A percentile compares a stretch with the other conserved stretches of the same genome.
These are phyloP conservation scores for Daldinia vernicosa DNA, from an alignment of 495 filamentous ascomycete species.

Conservation along the genomic window DNA sequence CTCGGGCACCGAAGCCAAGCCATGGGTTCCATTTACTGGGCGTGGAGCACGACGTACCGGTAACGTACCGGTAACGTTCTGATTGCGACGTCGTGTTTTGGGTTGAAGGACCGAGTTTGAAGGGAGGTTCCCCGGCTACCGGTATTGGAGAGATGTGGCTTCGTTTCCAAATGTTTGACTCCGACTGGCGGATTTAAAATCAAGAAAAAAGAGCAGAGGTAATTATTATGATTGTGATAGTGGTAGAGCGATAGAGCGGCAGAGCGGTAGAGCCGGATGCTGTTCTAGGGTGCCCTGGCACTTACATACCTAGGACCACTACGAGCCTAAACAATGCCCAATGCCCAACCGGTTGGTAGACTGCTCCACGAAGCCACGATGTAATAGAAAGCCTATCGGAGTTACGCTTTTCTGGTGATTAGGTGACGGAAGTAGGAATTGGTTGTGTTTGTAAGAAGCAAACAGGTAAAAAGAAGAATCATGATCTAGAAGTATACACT, in stretches of 20 bases:
- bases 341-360: conserved; percentile 8
- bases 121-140: neutral
- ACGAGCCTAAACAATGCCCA: conserved; percentile 1
- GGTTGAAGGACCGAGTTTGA: conserved; percentile 6
- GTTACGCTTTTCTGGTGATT: conserved; percentile 1
- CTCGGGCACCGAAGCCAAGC: conserved; percentile 21
- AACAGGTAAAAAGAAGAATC: neutral
- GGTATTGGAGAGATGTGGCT: conserved; percentile 8
- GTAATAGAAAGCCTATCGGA: conserved; percentile 21
- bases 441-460: neutral
- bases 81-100: conserved; percentile 12
- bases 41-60: conserved; percentile 19
- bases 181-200: neutral
- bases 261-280: neutral
- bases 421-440: neutral
- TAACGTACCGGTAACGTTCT: conserved; percentile 6
- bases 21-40: conserved; percentile 14
- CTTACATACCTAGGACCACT: too few species aligned
- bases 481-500: conserved; percentile 6
- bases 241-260: neutral
- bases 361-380: conserved; percentile 5
- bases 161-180: conserved; percentile 18
- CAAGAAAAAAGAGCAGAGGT: neutral
- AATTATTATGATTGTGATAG: neutral
- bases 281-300: neutral